Conservation (phyloP, 352 stramenopile species). For the Phytophthora brassicae region DNA sequence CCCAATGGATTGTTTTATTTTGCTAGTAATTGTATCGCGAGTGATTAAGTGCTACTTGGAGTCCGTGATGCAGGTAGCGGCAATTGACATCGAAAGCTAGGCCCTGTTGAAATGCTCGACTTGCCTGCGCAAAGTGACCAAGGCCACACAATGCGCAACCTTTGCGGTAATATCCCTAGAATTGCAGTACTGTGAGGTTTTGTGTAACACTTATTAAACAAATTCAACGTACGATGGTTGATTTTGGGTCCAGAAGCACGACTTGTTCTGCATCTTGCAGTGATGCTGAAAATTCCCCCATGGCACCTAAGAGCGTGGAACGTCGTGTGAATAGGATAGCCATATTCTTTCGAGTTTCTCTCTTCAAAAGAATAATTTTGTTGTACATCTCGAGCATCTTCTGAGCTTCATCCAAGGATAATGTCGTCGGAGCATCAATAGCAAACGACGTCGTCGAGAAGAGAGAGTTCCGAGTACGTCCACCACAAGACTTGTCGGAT, state of each 20-base stretch:
- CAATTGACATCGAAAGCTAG: slow-evolving; percentile 65
- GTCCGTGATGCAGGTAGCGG: slow-evolving; percentile 55
- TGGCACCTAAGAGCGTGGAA: slow-evolving; percentile 58
- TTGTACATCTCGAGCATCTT: slow-evolving; percentile 66
- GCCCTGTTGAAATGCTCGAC: slow-evolving; percentile 58
- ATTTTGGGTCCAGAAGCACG: slow-evolving; percentile 48
- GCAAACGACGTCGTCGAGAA: slow-evolving; percentile 26
- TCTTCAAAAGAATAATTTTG: slow-evolving; percentile 62
- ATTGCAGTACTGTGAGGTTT: neutral
- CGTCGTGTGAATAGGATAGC: slow-evolving; percentile 54
- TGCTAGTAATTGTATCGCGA: slow-evolving; percentile 25
- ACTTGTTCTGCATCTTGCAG: slow-evolving; percentile 57
- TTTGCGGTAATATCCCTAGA: slow-evolving; percentile 70
- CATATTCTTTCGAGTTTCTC: slow-evolving; percentile 56
- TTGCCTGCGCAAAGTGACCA: slow-evolving; percentile 52
- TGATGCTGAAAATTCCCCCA: slow-evolving; percentile 48
- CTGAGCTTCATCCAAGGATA: slow-evolving; percentile 24
- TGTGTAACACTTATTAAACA: neutral
- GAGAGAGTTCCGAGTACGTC: slow-evolving; percentile 8
- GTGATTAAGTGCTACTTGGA: slow-evolving; percentile 45
- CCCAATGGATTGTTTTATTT: neutral
- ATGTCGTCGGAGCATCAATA: slow-evolving; percentile 26
- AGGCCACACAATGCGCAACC: slow-evolving; percentile 62
- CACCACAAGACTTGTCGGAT: slow-evolving; percentile 14
- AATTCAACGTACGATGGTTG: slow-evolving; percentile 45